Base-by-base conservation (phyloP, 1,139 yeast species). In the Saccharomyces pastorianus region DNA sequence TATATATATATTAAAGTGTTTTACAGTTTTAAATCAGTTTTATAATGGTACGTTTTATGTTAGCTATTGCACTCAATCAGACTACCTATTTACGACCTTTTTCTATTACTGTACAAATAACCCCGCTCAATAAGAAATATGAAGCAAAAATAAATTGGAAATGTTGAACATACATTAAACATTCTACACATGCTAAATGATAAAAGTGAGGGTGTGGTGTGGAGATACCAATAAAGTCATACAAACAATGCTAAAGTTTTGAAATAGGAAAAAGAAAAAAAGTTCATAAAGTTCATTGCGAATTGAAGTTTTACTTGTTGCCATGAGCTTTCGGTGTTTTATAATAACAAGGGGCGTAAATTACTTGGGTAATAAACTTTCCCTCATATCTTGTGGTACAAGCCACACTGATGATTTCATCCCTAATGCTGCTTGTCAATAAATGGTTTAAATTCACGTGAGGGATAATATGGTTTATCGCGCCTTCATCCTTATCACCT, bases 321-420 rank as follows among this genome's bases (percentile, higher is more conserved):
- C 44, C 44, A 4, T 11, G 25, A 13, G 44, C 25, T 13, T 46
- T 42, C 28, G 31, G 26, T 50, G 48, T 56, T 17, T 59, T 61
- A 32, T 64, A 64, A 46, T 66, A 64, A 46, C 71, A 83, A 8
- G 91, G 89, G 2, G 88, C 83, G 67, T 84, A 87, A 77, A 85
- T 80, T 20, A 85, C 83, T 66, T 85, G 89, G 1, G 91, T 85
- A 38, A 85, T 84, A 63, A 84, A 85, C 69, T 84, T 85, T 6
- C 91, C 91, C 20, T 82, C 79, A 61, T 85, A 85, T 56, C 93
- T 72, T 13, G 88, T 85, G 8, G 87, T 85, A 64, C 88, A 83
- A 6, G 88, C 89, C 32, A 84, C 90, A 32, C 88, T 82, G 55
- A 84, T 76, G 25, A 83, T 84, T 51, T 82, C 85, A 61, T 81